Conservation (phyloP, 2,329 filamentous ascomycete species). For the Verticillium isaacii region DNA sequence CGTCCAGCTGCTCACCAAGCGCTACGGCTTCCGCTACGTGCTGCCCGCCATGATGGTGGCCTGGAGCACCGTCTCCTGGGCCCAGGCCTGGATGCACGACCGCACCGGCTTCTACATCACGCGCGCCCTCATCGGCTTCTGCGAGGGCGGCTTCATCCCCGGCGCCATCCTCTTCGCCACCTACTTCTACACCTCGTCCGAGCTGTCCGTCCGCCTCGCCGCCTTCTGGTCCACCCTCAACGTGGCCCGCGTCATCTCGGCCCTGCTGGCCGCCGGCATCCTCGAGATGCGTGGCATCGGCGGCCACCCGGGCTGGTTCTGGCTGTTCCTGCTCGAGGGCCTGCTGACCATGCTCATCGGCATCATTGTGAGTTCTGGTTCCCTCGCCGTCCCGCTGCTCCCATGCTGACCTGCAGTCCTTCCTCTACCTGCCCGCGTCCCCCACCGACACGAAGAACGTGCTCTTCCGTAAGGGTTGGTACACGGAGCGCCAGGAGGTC, state of each 20-base stretch:
- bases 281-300: constrained; percentile 44
- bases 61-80: constrained; percentile 34
- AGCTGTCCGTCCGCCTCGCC: constrained; percentile 61
- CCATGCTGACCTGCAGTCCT: constrained; percentile 26
- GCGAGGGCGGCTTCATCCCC: constrained; percentile 54
- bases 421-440: constrained; percentile 57
- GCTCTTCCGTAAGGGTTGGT: constrained; percentile 61
- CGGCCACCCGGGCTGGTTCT: constrained; percentile 50
- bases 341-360: constrained; percentile 48
- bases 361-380: constrained; percentile 22
- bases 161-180: constrained; percentile 61
- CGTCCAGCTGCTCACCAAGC: constrained; percentile 53
- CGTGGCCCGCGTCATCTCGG: constrained; percentile 38
- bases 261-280: constrained; percentile 39
- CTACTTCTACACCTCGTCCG: constrained; percentile 68
- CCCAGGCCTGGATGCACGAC: constrained; percentile 47
- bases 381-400: background rate
- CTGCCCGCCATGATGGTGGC: constrained; percentile 48
- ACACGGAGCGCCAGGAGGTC: constrained; percentile 61
- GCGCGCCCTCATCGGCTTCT: constrained; percentile 46
- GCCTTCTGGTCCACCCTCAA: constrained; percentile 61
- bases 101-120: constrained; percentile 44
- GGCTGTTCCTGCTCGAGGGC: constrained; percentile 40
- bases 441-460: constrained; percentile 60
- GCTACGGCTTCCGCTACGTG: constrained; percentile 52